Evolutionary conservation across 2,329 filamentous ascomycete species (phyloP).

Genomic region (Ceratocystis cacaofunesta): DNA sequence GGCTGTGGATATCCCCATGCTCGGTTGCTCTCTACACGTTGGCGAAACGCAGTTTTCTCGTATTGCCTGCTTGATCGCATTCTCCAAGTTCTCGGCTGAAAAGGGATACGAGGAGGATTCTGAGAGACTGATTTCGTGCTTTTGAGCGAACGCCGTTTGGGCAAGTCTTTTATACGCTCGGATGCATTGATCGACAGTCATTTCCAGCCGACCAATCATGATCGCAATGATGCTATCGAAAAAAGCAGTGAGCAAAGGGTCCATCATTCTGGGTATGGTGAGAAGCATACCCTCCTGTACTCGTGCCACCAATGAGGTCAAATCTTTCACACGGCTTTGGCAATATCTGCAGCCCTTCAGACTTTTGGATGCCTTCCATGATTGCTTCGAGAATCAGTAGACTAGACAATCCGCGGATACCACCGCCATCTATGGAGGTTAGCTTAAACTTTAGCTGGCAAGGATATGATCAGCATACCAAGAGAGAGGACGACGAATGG

Average conservation of each 20-base stretch:
- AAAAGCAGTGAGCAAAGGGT: neutral
- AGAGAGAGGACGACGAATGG: too few relatives aligned
- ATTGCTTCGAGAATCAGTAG: constrained; percentile 18
- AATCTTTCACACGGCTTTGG: constrained; percentile 22
- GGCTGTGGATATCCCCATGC: neutral
- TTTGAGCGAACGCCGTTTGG: neutral
- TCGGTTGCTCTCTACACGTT: neutral
- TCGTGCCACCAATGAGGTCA: constrained; percentile 24
- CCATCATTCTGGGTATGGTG: constrained; percentile 9
- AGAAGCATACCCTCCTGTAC: constrained; percentile 21
- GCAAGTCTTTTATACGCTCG: neutral
- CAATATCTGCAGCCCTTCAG: constrained; percentile 15
- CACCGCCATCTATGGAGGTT: too few relatives aligned
- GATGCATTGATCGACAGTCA: neutral
- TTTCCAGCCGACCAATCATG: neutral
- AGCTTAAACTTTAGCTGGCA: too few relatives aligned
- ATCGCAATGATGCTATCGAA: neutral
- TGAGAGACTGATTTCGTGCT: too few relatives aligned
- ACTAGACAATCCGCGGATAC: too few relatives aligned
- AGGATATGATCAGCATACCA: too few relatives aligned
- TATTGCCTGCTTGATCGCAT: neutral
- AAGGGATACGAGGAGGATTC: neutral
- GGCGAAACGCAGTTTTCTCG: neutral
- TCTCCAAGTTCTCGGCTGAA: neutral
- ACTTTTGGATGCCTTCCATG: constrained; percentile 19